Evolutionary conservation across 2,329 filamentous ascomycete genomes (phyloP), one percentile per base, ranked within the genome.

Genomic region (Penicillium italicum): DNA sequence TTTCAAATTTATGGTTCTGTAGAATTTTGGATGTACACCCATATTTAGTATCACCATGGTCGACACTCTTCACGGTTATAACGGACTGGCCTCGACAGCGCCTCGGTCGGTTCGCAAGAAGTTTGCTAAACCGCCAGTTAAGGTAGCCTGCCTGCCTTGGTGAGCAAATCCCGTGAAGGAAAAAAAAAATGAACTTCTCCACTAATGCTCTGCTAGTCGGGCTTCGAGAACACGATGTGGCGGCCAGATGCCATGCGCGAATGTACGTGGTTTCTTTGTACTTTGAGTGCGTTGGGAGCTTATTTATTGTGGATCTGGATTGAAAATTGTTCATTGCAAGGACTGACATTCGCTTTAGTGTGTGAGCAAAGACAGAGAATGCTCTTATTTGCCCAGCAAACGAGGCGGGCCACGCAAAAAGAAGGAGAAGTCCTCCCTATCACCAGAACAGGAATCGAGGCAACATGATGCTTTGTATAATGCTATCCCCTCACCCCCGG

Each of bases 71-170:
- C 52, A 61, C 41, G 53, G 56, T 16, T 63, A 67, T 53, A 59
- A 63, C 60, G 62, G 62, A 53, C 53, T 61, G 53, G 59, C 60
- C 31, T 60, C 63, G 26, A 65, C 48, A 10, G 37, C 62, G 51
- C 66, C 69, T 61, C 66, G 66, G 45, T 68, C 70, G 58, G 62
- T 69, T 59, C 71, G 73, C 60, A 76, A 73, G 69, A 76, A 76
- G 65, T 76, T 76, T 58, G 71, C 72, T 47, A 76, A 76, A 68
- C 74, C 74, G 22, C 74, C 74, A 38, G 74, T 77, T 33, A 77
- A 77, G 63, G 72, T 76, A 64, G 74, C 74, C 41, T 77, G 74
- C 68, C 62, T 76, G 54, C 64, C 74, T 51, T 76, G 74, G 74
- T 76, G 66, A 67, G 72, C 61, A 50, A 36, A 44, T 38, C 24